Percentiles rank a stretch among this genome's conserved stretches.
phyloP scores from a whole-genome alignment of 306 rosid species.

The Quercus aquifolioides region DNA sequence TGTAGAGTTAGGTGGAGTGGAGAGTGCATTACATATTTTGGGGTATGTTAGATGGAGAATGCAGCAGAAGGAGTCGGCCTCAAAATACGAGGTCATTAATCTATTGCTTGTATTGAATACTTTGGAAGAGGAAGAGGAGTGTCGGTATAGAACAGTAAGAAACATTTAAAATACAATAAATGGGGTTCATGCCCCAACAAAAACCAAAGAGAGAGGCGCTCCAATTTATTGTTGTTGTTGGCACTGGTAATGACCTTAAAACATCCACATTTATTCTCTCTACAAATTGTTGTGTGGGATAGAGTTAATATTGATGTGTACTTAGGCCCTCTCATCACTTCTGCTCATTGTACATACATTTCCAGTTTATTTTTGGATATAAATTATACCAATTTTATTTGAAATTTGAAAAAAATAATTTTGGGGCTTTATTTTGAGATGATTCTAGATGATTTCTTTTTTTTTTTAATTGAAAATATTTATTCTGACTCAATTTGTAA shows the following conservation, averaged over 20 bases:
- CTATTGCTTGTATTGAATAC: not conserved
- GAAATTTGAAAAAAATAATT: too few species aligned
- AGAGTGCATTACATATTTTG: not conserved
- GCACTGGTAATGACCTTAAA: not conserved
- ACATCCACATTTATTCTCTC: not conserved
- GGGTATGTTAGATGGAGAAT: not conserved
- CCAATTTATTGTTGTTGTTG: not conserved
- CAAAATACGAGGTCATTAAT: constrained; percentile 6
- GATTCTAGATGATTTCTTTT: too few species aligned
- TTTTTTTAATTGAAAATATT: too few species aligned
- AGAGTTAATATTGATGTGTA: not conserved
- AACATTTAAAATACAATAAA: not conserved
- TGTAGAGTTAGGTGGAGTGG: not conserved
- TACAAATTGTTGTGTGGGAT: not conserved
- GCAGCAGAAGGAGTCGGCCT: not conserved
- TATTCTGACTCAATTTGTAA: too few species aligned
- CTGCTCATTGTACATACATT: too few species aligned
- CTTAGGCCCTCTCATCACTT: too few species aligned
- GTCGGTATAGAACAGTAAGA: not conserved
- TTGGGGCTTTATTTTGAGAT: too few species aligned
- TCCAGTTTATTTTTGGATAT: too few species aligned
- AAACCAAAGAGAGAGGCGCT: not conserved
- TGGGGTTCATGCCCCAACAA: not conserved
- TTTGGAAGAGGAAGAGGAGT: not conserved
- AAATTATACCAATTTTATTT: too few species aligned